These are phyloP conservation scores for Lachnum nothofagi DNA, from an alignment of 2,329 filamentous ascomycete genomes.

Conservation along the genomic window DNA sequence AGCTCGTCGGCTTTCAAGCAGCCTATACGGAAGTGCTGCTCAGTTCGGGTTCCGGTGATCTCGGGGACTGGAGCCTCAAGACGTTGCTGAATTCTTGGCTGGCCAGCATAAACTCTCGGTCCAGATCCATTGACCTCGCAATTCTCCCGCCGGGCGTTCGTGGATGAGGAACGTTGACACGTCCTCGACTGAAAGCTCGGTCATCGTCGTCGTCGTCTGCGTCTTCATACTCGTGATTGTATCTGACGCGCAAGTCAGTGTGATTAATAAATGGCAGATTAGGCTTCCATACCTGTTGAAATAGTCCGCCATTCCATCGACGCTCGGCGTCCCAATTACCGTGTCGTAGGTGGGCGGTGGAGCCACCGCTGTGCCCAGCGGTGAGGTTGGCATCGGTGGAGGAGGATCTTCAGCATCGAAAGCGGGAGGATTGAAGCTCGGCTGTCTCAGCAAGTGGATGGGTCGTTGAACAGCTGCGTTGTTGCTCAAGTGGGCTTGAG, in stretches of 20 bases:
- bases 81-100: not conserved
- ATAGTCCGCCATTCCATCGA: conserved; percentile 61
- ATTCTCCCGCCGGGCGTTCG: conserved; percentile 32
- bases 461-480: conserved; percentile 35
- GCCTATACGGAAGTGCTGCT: no score
- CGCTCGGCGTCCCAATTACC: conserved; percentile 50
- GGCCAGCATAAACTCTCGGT: conserved; percentile 32
- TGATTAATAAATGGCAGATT: not conserved
- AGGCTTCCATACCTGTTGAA: conserved; percentile 54
- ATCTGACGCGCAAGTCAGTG: conserved; percentile 16
- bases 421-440: conserved; percentile 65
- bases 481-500: conserved; percentile 42
- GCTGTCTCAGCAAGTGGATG: conserved; percentile 63
- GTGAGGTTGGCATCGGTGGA: conserved; percentile 62
- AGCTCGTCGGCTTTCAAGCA: no score
- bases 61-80: not conserved
- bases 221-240: conserved; percentile 28
- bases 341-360: conserved; percentile 65
- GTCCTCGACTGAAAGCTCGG: conserved; percentile 23
- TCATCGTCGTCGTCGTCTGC: conserved; percentile 28
- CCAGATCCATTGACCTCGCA: conserved; percentile 33
- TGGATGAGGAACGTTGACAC: conserved; percentile 32
- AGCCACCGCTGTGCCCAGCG: no score
- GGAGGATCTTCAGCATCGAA: conserved; percentile 66
- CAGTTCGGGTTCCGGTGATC: not conserved